Conservation (phyloP, 2,329 filamentous ascomycete genomes). For the Zelopaecilomyces penicillatus region DNA sequence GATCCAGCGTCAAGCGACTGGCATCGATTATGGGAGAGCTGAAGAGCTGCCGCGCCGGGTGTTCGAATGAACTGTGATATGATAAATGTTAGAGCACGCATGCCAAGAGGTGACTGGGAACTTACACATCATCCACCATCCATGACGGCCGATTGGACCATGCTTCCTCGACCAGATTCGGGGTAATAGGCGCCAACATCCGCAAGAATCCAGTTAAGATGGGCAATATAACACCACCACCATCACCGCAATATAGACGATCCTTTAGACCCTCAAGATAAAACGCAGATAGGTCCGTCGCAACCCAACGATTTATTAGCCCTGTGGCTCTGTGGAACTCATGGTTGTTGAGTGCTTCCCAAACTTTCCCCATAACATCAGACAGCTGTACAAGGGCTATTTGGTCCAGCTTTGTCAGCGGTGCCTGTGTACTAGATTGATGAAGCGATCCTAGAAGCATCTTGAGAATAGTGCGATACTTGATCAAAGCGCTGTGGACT, state of each 20-base stretch:
- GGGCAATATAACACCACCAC: constrained; percentile 53
- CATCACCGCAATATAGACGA: constrained; percentile 74
- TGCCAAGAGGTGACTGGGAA: constrained; percentile 11
- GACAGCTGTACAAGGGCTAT: constrained; percentile 70
- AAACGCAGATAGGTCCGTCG: constrained; percentile 78
- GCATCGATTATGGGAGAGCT: constrained; percentile 33
- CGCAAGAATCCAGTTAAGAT: constrained; percentile 66
- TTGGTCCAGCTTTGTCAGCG: constrained; percentile 56
- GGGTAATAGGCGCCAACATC: constrained; percentile 74
- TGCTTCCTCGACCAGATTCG: constrained; percentile 77
- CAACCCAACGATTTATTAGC: constrained; percentile 71
- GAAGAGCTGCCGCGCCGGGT: constrained; percentile 42
- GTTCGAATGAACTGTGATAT: constrained; percentile 17
- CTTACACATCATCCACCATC: constrained; percentile 44
- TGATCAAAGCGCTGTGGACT: constrained; percentile 69
- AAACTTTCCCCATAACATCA: constrained; percentile 56
- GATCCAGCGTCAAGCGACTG: constrained; percentile 29
- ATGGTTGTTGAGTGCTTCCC: constrained; percentile 56
- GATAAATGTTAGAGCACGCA: constrained; percentile 10
- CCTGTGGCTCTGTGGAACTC: constrained; percentile 76
- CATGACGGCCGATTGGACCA: constrained; percentile 67
- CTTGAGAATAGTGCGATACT: constrained; percentile 83
- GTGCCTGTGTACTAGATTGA: constrained; percentile 39
- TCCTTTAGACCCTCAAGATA: constrained; percentile 94
- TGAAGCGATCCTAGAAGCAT: constrained; percentile 76